phyloP scores from a whole-genome alignment of 768 basidiomycete species.

The Mycena epipterygia region DNA sequence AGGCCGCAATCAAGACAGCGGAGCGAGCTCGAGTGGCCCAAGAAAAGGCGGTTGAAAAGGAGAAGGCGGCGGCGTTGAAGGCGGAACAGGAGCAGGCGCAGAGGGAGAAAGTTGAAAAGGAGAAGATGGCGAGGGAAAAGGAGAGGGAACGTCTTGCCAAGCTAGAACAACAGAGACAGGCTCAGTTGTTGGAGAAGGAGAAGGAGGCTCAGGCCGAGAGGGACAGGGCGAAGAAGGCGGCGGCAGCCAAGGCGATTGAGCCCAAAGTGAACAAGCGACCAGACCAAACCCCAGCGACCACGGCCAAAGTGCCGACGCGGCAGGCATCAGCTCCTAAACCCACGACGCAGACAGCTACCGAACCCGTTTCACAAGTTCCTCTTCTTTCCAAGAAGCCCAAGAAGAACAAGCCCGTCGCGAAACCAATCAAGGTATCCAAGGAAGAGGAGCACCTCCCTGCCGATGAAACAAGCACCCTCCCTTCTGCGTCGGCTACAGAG shows the following conservation, averaged over 20 bases:
- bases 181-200: slow-evolving; percentile 49
- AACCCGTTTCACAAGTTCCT: slow-evolving; percentile 72
- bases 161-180: slow-evolving; percentile 50
- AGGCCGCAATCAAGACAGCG: slow-evolving; percentile 64
- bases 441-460: slow-evolving; percentile 61
- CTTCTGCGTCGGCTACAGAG: slow-evolving; percentile 65
- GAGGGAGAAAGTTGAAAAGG: slow-evolving; percentile 53
- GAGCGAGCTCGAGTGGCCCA: slow-evolving; percentile 67
- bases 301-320: slow-evolving; percentile 37
- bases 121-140: slow-evolving; percentile 56
- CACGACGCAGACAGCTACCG: slow-evolving; percentile 39
- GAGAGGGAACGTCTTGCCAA: slow-evolving; percentile 51
- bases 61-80: slow-evolving; percentile 44
- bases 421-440: slow-evolving; percentile 68
- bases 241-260: slow-evolving; percentile 31
- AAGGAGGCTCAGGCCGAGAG: slow-evolving; percentile 44
- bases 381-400: slow-evolving; percentile 88
- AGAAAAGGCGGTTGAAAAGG: slow-evolving; percentile 65
- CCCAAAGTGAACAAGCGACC: slow-evolving; percentile 40
- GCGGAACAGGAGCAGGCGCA: slow-evolving; percentile 49
- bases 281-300: slow-evolving; percentile 25
- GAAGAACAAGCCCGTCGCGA: slow-evolving; percentile 79
- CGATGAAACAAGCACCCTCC: slow-evolving; percentile 58
- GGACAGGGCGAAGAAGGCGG: slow-evolving; percentile 38
- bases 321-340: slow-evolving; percentile 45